Evolutionary conservation across 108 stramenopile genomes (phyloP), one percentile per base, ranked within the genome.

Genomic region (Cyclotella distinguenda): DNA sequence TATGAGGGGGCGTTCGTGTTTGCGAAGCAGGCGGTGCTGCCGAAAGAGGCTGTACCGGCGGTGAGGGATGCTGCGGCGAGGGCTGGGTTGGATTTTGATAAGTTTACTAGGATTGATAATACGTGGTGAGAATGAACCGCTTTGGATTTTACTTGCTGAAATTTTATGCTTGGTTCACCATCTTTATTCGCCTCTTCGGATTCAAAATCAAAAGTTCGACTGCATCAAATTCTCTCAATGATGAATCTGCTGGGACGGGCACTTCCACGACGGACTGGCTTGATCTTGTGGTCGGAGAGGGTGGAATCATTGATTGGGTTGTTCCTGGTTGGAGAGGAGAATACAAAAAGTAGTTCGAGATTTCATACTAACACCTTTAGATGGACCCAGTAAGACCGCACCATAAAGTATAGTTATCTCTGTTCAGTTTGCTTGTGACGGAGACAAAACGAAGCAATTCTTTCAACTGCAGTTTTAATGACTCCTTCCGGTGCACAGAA

Each of bases 1-100:
- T 97, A 97, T 64, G 93, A 97, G 62, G 97, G 97, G 6, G 84
- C 93, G 32, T 97, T 97, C 60, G 91, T 97, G 12, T 95, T 93
- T 56, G 79, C 91, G 25, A 89, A 88, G 69, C 89, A 95, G 70
- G 79, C 85, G 0, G 55, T 66, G 25, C 70, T 96, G 39, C 90
- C 95, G 12, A 60, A 31, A 0, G 84, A 74, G 16, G 90, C 90
- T 8, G 28, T 88, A n/a, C 84, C 89, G 18, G 90, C 92, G 18
- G 88, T 95, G 36, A 60, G 60, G 60, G 86, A 86, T 43, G 92
- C 85, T 11, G 91, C 92, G 18, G 79, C 84, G 31, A 85, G 76
- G 77, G 87, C 82, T 11, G 90, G 90, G 0, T 66, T 91, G 45
- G 78, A 91, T 59, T 88, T 86, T 66, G 84, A 75, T 42, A 49